Conservation (phyloP, 2,329 filamentous ascomycete genomes). For the Aspergillus ruber region DNA sequence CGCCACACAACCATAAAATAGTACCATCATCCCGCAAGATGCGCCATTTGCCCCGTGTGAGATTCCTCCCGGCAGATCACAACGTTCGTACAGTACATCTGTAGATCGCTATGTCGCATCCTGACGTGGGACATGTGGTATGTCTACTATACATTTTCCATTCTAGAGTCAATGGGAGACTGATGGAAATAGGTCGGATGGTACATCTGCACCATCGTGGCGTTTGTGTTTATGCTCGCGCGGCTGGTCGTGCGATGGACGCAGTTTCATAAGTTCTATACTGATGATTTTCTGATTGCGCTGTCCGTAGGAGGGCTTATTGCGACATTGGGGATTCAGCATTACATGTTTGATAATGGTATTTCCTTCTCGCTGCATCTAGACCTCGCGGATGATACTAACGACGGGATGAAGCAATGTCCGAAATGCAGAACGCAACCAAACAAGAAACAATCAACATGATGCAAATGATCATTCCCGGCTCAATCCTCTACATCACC, state of each 20-base stretch:
- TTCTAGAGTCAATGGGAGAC: neutral
- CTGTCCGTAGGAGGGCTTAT: constrained; percentile 10
- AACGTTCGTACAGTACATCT: too few species aligned
- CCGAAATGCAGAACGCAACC: constrained; percentile 8
- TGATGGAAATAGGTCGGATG: constrained; percentile 9
- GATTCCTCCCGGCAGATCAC: too few species aligned
- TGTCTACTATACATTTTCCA: neutral
- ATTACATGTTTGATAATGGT: constrained; percentile 17
- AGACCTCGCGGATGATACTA: too few species aligned
- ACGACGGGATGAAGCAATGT: constrained; percentile 9
- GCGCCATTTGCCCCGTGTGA: too few species aligned
- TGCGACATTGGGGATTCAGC: constrained; percentile 13
- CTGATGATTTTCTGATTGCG: constrained; percentile 11
- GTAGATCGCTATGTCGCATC: too few species aligned
- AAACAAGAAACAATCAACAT: constrained; percentile 9
- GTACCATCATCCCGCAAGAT: too few species aligned
- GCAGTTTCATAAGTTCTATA: constrained; percentile 11
- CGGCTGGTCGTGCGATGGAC: constrained; percentile 11
- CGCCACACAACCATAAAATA: too few species aligned
- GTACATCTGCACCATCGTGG: constrained; percentile 14
- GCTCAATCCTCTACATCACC: constrained; percentile 17
- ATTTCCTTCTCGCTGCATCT: neutral
- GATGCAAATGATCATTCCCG: constrained; percentile 18
- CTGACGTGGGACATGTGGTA: constrained; percentile 13
- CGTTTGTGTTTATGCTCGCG: constrained; percentile 9